A percentile compares a stretch with the other conserved stretches of the same genome.
Conservation (phyloP, 805 yeast species). For the Wickerhamiella musiphila region DNA sequence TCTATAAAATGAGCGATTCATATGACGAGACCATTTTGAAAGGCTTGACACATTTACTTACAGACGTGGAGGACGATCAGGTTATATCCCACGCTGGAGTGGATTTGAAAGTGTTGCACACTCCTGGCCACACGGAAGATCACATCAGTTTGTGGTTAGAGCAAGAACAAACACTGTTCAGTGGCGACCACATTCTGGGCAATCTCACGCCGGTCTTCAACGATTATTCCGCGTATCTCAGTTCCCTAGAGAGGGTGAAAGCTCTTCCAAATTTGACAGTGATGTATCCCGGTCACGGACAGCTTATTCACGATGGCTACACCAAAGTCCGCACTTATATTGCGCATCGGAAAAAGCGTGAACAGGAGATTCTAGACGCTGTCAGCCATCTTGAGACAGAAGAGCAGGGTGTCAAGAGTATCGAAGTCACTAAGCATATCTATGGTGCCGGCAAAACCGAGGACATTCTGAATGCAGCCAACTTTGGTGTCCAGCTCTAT, state of each 20-base stretch:
- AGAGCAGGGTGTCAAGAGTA: constrained; percentile 4
- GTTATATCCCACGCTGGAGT: constrained; percentile 17
- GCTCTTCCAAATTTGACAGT: constrained; percentile 8
- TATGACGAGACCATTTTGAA: too few species aligned
- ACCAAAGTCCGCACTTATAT: constrained; percentile 19
- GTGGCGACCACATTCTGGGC: constrained; percentile 25
- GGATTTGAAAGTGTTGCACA: constrained; percentile 15
- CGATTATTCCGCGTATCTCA: constrained; percentile 18
- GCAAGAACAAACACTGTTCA: constrained; percentile 20
- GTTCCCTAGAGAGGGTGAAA: constrained; percentile 17
- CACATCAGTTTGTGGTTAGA: constrained; percentile 22
- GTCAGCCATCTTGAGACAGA: constrained; percentile 7
- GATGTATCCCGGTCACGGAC: constrained; percentile 26
- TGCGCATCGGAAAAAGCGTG: constrained; percentile 21
- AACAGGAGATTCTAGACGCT: constrained; percentile 16
- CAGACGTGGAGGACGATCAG: constrained; percentile 5
- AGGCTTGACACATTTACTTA: too few species aligned
- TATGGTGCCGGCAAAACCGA: constrained; percentile 16
- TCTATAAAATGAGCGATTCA: constrained; percentile 8
- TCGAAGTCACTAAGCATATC: constrained; percentile 15
- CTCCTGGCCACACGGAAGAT: constrained; percentile 25
- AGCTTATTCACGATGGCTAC: constrained; percentile 18
- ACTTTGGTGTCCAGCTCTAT: constrained; percentile 19
- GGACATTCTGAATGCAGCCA: constrained; percentile 18
- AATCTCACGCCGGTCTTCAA: constrained; percentile 23